Evolutionary conservation across 139 green algal species (phyloP).

Genomic region (Parachlorella kessleri): DNA sequence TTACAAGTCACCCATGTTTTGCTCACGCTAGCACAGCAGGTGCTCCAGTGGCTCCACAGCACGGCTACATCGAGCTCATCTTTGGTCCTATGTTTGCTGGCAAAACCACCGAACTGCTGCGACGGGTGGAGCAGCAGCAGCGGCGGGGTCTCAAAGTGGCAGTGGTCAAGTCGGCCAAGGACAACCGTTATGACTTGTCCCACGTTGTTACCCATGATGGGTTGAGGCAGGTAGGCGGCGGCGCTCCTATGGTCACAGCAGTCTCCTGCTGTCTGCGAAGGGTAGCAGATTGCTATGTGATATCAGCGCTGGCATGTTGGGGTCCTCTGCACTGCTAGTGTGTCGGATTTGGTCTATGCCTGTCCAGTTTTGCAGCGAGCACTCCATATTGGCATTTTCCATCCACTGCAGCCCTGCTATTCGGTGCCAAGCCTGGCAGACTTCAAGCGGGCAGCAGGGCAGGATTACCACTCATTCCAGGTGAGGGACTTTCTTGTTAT

Average conservation of each 20-base stretch:
- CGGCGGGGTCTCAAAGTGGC: slow-evolving; percentile 40
- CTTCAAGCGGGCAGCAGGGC: slow-evolving; percentile 17
- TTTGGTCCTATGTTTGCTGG: slow-evolving; percentile 82
- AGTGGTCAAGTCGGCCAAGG: slow-evolving; percentile 66
- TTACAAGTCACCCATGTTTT: no score
- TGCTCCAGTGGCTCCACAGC: no score
- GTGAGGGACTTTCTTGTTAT: background rate
- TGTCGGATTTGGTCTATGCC: no score
- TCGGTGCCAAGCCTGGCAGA: slow-evolving; percentile 21
- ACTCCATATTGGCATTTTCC: no score
- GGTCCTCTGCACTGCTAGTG: background rate
- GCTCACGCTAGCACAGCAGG: no score
- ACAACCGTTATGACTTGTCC: slow-evolving; percentile 58
- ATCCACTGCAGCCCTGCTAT: slow-evolving; percentile 32
- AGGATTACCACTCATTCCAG: slow-evolving; percentile 9
- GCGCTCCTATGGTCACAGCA: no score
- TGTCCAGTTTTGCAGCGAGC: no score
- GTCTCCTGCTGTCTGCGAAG: no score
- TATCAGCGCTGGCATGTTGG: no score
- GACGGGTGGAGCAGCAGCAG: slow-evolving; percentile 43
- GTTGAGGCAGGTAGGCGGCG: slow-evolving; percentile 9
- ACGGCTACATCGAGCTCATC: slow-evolving; percentile 66
- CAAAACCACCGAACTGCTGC: slow-evolving; percentile 70
- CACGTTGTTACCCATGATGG: slow-evolving; percentile 56
- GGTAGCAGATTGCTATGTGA: no score